Conservation (phyloP, 805 yeast genomes). For the Wickerhamomyces alni region DNA sequence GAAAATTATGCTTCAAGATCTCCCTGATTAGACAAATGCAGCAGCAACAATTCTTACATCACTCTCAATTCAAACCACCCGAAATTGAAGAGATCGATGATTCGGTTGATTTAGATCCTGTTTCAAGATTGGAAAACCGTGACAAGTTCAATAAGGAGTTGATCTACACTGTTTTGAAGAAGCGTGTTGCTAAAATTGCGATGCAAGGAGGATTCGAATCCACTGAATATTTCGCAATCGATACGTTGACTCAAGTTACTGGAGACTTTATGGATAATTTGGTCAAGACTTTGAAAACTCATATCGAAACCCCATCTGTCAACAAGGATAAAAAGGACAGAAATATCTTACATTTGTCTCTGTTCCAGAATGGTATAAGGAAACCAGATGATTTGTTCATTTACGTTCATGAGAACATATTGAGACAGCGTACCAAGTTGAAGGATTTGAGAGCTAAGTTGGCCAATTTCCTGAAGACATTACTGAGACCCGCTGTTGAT, state of each 20-base stretch:
- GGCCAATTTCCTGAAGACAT: slow-evolving; percentile 66
- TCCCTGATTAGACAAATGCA: slow-evolving; percentile 88
- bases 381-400: slow-evolving; percentile 72
- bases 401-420: slow-evolving; percentile 66
- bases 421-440: slow-evolving; percentile 64
- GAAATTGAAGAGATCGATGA: slow-evolving; percentile 56
- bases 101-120: slow-evolving; percentile 68
- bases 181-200: slow-evolving; percentile 67
- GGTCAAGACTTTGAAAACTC: slow-evolving; percentile 62
- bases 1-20: slow-evolving; percentile 84
- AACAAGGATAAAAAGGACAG: slow-evolving; percentile 28
- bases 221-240: slow-evolving; percentile 70
- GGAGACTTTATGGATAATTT: slow-evolving; percentile 73
- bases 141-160: slow-evolving; percentile 55
- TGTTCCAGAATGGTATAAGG: slow-evolving; percentile 81
- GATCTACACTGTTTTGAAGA: slow-evolving; percentile 59
- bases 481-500: slow-evolving; percentile 74
- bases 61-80: slow-evolving; percentile 67
- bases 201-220: slow-evolving; percentile 93
- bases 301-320: slow-evolving; percentile 52
- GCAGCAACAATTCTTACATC: slow-evolving; percentile 68
- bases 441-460: slow-evolving; percentile 62
- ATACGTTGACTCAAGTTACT: slow-evolving; percentile 76
- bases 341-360: slow-evolving; percentile 52
- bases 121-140: slow-evolving; percentile 67